These are phyloP conservation scores for Chionographis japonica DNA, from an alignment of 106 monocot genomes.

Conservation along the genomic window DNA sequence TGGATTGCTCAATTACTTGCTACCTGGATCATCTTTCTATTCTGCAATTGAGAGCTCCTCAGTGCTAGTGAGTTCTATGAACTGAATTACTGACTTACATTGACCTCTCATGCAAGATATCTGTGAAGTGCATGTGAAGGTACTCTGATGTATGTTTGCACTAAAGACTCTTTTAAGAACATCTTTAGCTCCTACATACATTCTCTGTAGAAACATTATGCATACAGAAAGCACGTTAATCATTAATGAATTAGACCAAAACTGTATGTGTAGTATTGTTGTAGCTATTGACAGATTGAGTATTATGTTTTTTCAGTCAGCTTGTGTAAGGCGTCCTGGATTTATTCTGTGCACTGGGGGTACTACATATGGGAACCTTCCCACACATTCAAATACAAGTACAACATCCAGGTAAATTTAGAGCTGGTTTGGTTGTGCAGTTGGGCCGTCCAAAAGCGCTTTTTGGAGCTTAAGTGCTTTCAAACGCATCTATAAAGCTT, in stretches of 20 bases:
- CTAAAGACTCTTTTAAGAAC: no score
- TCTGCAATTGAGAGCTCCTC: slow-evolving; percentile 76
- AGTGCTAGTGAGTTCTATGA: slow-evolving; percentile 57
- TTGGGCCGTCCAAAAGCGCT: no score
- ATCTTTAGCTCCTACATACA: no score
- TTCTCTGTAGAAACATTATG: no score
- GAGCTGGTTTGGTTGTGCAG: no score
- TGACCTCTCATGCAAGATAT: not conserved
- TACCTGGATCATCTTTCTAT: slow-evolving; percentile 82
- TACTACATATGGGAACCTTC: slow-evolving; percentile 80
- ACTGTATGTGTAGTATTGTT: not conserved
- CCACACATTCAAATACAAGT: slow-evolving; percentile 55
- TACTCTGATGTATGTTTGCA: not conserved
- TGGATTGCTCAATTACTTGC: slow-evolving; percentile 79
- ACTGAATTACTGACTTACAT: not conserved
- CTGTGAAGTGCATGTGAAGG: not conserved
- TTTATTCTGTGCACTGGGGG: slow-evolving; percentile 95
- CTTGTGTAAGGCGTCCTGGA: slow-evolving; percentile 78
- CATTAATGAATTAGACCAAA: not conserved
- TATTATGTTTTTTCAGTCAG: slow-evolving; percentile 47
- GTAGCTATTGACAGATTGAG: not conserved
- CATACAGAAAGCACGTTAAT: no score
- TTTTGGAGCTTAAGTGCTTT: no score
- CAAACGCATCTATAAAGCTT: no score
- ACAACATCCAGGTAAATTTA: slow-evolving; percentile 47